A percentile compares a stretch with the other conserved stretches of the same genome.
Evolutionary conservation across 306 rosid genomes (phyloP).

Genomic region (Medicago truncatula): MtrunA17r5.0-ANR NC_053045.1:11203501-11204000

Average conservation of each 20-base stretch:
- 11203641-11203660: neutral
- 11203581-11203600: conserved; percentile 28
- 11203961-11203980: neutral
- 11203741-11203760: conserved; percentile 14
- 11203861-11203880: neutral
- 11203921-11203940: neutral
- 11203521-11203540: neutral
- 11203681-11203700: neutral
- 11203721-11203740: conserved; percentile 5
- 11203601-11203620: neutral
- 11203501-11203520: neutral
- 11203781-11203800: conserved; percentile 11
- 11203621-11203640: neutral
- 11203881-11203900: neutral
- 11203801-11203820: neutral
- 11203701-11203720: neutral
- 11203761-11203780: conserved; percentile 26
- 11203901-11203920: neutral
- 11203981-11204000: conserved; percentile 15
- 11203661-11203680: neutral
- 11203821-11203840: neutral
- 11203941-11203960: neutral
- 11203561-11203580: conserved; percentile 9
- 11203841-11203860: neutral
- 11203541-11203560: conserved; percentile 13